Conservation (phyloP, 208 protist genomes). For the Tritrichomonas foetus region DNA sequence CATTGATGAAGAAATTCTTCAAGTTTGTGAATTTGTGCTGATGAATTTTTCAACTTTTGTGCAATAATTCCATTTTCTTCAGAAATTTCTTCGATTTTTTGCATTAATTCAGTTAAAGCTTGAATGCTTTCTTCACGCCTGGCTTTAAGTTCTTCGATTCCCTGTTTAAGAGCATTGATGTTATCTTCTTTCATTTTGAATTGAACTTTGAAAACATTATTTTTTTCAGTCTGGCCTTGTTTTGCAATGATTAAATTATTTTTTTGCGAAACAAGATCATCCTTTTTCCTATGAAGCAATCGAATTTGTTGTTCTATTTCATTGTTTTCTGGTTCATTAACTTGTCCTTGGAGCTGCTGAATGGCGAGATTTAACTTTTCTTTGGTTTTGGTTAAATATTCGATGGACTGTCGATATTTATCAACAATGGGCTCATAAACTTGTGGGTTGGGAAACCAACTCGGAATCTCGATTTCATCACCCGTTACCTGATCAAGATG, state of each 20-base stretch:
- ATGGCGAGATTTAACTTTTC: background rate
- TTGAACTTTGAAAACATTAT: background rate
- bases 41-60: background rate
- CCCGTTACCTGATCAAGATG: background rate
- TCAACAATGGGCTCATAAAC: background rate
- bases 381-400: background rate
- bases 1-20: background rate
- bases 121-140: background rate
- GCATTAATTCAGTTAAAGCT: background rate
- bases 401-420: background rate
- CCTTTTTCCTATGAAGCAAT: background rate
- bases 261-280: background rate
- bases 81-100: background rate
- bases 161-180: background rate
- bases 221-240: background rate
- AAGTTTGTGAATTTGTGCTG: background rate
- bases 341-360: background rate
- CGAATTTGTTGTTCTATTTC: background rate
- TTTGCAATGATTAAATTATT: background rate
- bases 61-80: background rate
- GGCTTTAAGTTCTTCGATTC: background rate
- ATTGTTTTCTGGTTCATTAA: background rate
- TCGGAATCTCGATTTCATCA: background rate
- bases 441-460: background rate
- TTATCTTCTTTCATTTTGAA: background rate